Evolutionary conservation across 805 yeast species (phyloP).

Genomic region (Blastobotrys chiropterorum): DNA sequence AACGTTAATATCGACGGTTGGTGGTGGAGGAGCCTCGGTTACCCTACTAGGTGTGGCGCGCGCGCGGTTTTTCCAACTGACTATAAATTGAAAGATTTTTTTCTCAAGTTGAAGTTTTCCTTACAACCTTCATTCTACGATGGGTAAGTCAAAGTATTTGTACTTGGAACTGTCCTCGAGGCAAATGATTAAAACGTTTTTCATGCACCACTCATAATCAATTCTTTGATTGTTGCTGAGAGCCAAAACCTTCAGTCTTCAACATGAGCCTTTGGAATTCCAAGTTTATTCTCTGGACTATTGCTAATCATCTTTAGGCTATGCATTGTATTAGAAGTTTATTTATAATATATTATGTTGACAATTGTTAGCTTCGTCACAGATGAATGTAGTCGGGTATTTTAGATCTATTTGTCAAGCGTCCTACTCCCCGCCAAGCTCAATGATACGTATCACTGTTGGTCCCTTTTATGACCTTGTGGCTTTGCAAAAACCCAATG

Average conservation of each 20-base stretch:
- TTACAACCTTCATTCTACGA: neutral
- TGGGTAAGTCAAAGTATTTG: conserved; percentile 12
- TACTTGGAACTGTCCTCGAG: conserved; percentile 35
- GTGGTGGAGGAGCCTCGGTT: conserved; percentile 6
- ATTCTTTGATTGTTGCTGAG: conserved; percentile 20
- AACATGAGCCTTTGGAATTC: conserved; percentile 22
- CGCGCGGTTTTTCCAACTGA: neutral
- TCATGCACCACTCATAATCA: conserved; percentile 28
- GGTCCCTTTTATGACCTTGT: no score
- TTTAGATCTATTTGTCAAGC: no score
- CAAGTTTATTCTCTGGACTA: neutral
- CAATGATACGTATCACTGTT: no score
- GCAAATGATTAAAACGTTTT: conserved; percentile 23
- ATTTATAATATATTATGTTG: no score
- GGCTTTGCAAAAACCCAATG: no score
- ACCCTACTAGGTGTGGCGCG: conserved; percentile 10
- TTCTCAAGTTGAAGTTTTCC: neutral
- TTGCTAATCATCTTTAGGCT: no score
- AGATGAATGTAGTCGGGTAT: no score
- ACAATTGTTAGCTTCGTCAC: no score
- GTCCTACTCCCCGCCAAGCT: no score
- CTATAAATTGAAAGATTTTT: neutral
- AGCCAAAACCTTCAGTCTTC: conserved; percentile 32
- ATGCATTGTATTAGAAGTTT: no score
- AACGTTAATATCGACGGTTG: neutral